Evolutionary conservation across 1,284 basidiomycete genomes (phyloP), one percentile per base, ranked within the genome.

Genomic region (Microbotryum lychnidis-dioicae): DNA sequence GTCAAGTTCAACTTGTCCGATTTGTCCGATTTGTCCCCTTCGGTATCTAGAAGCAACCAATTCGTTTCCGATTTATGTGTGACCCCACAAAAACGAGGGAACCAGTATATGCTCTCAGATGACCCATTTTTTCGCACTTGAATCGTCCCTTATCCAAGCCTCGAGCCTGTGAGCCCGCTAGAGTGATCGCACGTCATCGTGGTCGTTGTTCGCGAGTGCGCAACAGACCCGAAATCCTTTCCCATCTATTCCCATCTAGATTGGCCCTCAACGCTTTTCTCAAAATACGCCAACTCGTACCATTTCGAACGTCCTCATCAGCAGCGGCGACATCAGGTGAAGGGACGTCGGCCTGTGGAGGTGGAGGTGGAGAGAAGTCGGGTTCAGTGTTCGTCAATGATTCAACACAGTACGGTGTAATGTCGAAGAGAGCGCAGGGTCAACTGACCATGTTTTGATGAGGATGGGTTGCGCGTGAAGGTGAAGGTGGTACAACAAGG

Each of bases 41-140:
- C 60, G 37, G 63, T 67, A 42, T 69, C 63, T n/a, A 67, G 50
- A 9, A 69, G 49, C n/a, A 69, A 54, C 61, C 61, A 69, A 46
- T 61, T 67, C 1, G 56, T 61, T 12, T 62, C 62, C 23, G 50
- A 50, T 60, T 69, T 69, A 61, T 69, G 65, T 53, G 46, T 14
- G 12, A 5, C 37, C 14, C 0, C 37, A 6, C 6, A 21, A 6
- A 9, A 21, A 29, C 18, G 21, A 31, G 23, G n/a, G 4, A 27
- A 42, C 47, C 42, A 55, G 42, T 16, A 9, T 9, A 21, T 4
- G n/a, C n/a, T n/a, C n/a, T n/a, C n/a, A n/a, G n/a, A n/a, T 16
- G 14, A 9, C 37, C 12, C 37, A 31, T 23, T 23, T 23, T 42
- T 10, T 42, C 12, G 16, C 27, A 23, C 12, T 5, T 6, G 2